Evolutionary conservation across 2,329 filamentous ascomycete genomes (phyloP).

Genomic region (Xylariaceae sp.): DNA sequence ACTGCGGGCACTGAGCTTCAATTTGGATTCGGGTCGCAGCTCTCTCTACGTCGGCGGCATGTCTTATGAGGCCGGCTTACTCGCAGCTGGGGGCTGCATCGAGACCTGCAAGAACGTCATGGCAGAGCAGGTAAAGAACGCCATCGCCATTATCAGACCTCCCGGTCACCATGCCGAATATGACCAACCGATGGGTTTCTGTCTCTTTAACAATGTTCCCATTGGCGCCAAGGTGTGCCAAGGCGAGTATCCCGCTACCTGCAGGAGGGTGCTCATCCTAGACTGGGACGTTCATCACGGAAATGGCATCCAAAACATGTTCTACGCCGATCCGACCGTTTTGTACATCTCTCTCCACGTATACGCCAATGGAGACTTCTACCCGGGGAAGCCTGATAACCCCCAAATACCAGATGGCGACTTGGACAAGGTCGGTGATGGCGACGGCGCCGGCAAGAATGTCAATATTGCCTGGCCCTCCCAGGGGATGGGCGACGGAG

Average conservation of each 20-base stretch:
- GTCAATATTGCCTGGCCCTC: constrained; percentile 61
- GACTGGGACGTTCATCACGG: constrained; percentile 84
- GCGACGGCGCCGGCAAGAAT: constrained; percentile 50
- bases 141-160: constrained; percentile 88
- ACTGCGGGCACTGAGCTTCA: constrained; percentile 58
- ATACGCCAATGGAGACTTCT: constrained; percentile 75
- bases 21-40: constrained; percentile 57
- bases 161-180: constrained; percentile 93
- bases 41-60: constrained; percentile 79
- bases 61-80: constrained; percentile 70
- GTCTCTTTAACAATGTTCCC: constrained; percentile 95
- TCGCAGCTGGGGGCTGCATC: constrained; percentile 88
- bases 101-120: constrained; percentile 93
- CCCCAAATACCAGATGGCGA: constrained; percentile 52
- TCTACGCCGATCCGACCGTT: constrained; percentile 89
- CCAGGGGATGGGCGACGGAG: constrained; percentile 85
- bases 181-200: constrained; percentile 84
- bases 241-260: constrained; percentile 66
- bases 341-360: constrained; percentile 95
- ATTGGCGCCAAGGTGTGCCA: constrained; percentile 88
- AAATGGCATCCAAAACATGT: constrained; percentile 93
- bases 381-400: constrained; percentile 61
- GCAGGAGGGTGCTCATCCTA: constrained; percentile 83
- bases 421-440: constrained; percentile 50
- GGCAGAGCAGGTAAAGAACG: constrained; percentile 77